Base-by-base conservation (phyloP, 2,329 filamentous ascomycete genomes). In the Ceratocystis colombiana region DNA sequence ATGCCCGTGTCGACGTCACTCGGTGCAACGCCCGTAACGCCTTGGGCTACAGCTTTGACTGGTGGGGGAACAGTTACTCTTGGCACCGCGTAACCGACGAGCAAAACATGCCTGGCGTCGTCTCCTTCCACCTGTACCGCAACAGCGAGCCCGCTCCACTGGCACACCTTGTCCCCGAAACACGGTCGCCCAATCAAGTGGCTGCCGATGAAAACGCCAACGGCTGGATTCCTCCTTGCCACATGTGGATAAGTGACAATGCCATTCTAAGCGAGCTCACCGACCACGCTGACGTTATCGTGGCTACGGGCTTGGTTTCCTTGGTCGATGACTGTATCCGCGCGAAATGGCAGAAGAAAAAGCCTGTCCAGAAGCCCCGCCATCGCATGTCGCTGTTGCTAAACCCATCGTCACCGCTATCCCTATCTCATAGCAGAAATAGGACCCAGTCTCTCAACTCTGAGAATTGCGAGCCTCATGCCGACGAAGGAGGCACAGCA, bases 301-400 rank as follows among this genome's bases (percentile, higher is more conserved):
- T 97, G 69, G 85, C 91, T 61, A 94, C 91, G n/a, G 93, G 93
- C 28, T 82, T 97, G 70, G 86, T 96, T 71, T 85, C 89, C 6
- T 84, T 97, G 57, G 88, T 95, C 64, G 93, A 97, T 73, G 90
- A 97, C 76, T 90, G 86, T 77, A 96, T 97, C 79, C 89, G 89
- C 75, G 82, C 84, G 68, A 84, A 84, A 67, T 94, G 90, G 84
- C 85, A 37, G 17, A 61, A 37, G 17, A 61, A 79, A 17, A 67
- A 70, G 41, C 53, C 53, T 17, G 68, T 70, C 20, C 71, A 71
- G 65, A 70, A 70, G 62, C 64, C 69, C 55, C 71, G 70, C 67
- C 69, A 71, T 20, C 68, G 73, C 66, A 73, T 74, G 62, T 70
- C 73, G 30, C 48, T 44, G 61, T 46, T 63, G 22, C 61, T 37